Evolutionary conservation across 331 rosid species (phyloP).

Genomic region (Spiraea crenata): DNA sequence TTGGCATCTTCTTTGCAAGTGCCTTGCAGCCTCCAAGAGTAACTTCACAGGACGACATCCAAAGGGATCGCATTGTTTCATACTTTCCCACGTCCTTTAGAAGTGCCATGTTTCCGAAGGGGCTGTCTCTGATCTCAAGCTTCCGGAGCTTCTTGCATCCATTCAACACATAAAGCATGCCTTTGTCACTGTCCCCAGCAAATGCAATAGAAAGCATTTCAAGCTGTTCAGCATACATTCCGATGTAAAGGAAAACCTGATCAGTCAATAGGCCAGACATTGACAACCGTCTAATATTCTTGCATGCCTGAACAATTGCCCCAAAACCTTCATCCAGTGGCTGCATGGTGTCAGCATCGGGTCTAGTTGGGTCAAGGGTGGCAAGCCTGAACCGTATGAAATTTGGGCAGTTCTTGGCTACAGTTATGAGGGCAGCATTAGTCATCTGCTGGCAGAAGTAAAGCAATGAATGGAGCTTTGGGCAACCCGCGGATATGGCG

Average conservation of each 20-base stretch:
- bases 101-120: slow-evolving; percentile 79
- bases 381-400: slow-evolving; percentile 80
- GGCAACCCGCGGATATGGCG: slow-evolving; percentile 81
- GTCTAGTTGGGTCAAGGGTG: slow-evolving; percentile 65
- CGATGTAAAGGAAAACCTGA: slow-evolving; percentile 78
- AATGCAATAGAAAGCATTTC: slow-evolving; percentile 91
- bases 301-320: slow-evolving; percentile 90
- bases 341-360: slow-evolving; percentile 63
- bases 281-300: slow-evolving; percentile 69
- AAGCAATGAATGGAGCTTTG: slow-evolving; percentile 76
- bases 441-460: slow-evolving; percentile 97
- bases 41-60: slow-evolving; percentile 94
- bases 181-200: slow-evolving; percentile 86
- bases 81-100: slow-evolving; percentile 90
- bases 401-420: slow-evolving; percentile 89
- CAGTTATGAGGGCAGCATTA: slow-evolving; percentile 85
- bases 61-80: slow-evolving; percentile 99
- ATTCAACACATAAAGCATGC: slow-evolving; percentile 82
- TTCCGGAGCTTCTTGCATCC: slow-evolving; percentile 94
- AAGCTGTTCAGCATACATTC: slow-evolving; percentile 91
- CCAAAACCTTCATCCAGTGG: slow-evolving; percentile 97
- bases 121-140: slow-evolving; percentile 91
- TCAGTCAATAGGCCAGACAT: slow-evolving; percentile 70
- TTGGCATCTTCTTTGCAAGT: slow-evolving; percentile 74
- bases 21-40: slow-evolving; percentile 80